Evolutionary conservation across 768 basidiomycete species (phyloP).

Genomic region (Leccinum olivaceopallidum): DNA sequence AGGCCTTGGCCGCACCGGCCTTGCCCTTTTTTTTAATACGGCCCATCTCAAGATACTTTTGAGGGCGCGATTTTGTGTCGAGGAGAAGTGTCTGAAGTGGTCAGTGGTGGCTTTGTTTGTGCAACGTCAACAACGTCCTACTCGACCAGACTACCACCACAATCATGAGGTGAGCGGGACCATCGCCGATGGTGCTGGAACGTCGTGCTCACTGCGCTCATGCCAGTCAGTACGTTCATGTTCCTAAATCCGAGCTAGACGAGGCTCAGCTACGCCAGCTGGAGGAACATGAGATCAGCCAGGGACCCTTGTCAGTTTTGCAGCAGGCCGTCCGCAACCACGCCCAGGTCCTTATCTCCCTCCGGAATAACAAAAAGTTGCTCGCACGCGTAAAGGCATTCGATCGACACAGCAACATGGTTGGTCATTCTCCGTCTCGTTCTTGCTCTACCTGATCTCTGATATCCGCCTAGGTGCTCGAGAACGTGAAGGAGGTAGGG

Average conservation of each 20-base stretch:
- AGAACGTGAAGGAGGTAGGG: conserved; percentile 95
- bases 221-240: conserved; percentile 91
- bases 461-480: conserved; percentile 67
- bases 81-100: background rate
- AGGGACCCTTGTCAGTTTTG: conserved; percentile 93
- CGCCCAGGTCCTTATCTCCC: conserved; percentile 94
- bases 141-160: conserved; percentile 13
- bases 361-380: conserved; percentile 98
- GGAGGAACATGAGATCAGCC: conserved; percentile 98
- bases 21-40: conserved; percentile 83
- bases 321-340: conserved; percentile 98
- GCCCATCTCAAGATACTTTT: conserved; percentile 50
- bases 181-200: background rate
- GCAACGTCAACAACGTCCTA: conserved; percentile 28
- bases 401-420: conserved; percentile 99
- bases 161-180: conserved; percentile 34
- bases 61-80: background rate
- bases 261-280: conserved; percentile 94
- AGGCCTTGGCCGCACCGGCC: conserved; percentile 89
- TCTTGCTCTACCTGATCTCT: conserved; percentile 8
- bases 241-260: conserved; percentile 95
- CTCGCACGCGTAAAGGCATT: conserved; percentile 97
- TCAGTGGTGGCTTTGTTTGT: conserved; percentile 30
- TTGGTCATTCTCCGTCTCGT: conserved; percentile 36
- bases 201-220: conserved; percentile 8